A percentile compares a stretch with the other conserved stretches of the same genome.
Evolutionary conservation across 1,139 yeast species (phyloP).

Genomic region (Nakaseomyces glabratus): DNA sequence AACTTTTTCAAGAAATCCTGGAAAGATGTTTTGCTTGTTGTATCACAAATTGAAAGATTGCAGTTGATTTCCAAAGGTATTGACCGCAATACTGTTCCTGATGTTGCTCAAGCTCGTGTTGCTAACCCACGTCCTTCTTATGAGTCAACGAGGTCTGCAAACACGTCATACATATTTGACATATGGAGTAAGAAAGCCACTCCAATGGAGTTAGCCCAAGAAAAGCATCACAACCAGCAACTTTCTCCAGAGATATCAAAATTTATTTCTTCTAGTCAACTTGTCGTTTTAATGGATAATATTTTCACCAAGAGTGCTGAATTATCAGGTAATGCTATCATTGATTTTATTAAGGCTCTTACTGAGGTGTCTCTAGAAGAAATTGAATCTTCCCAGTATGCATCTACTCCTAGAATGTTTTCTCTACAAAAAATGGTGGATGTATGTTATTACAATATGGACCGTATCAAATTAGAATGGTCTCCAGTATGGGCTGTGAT

Average conservation of each 20-base stretch:
- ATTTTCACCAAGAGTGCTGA: conserved; percentile 78
- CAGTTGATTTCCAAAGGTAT: conserved; percentile 86
- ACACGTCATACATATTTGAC: conserved; percentile 31
- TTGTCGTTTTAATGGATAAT: conserved; percentile 78
- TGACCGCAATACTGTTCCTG: conserved; percentile 79
- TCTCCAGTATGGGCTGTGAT: conserved; percentile 88
- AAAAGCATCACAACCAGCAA: conserved; percentile 42
- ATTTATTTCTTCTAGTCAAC: conserved; percentile 60
- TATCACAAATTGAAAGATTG: conserved; percentile 84
- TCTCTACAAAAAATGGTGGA: conserved; percentile 93
- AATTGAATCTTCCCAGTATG: conserved; percentile 77
- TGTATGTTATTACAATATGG: conserved; percentile 95
- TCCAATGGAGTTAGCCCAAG: conserved; percentile 41
- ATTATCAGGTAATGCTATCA: conserved; percentile 74
- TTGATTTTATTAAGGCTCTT: conserved; percentile 77
- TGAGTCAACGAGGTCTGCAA: conserved; percentile 41
- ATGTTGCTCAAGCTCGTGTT: conserved; percentile 62
- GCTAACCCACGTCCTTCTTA: conserved; percentile 42
- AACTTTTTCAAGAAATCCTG: conserved; percentile 64
- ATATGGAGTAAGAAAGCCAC: conserved; percentile 39
- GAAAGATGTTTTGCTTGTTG: conserved; percentile 72
- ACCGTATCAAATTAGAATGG: conserved; percentile 94
- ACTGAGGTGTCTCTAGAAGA: conserved; percentile 86
- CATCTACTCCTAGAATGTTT: conserved; percentile 79
- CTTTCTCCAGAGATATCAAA: conserved; percentile 48